Evolutionary conservation across 495 filamentous ascomycete genomes (phyloP).

Genomic region (Xylaria sp.): DNA sequence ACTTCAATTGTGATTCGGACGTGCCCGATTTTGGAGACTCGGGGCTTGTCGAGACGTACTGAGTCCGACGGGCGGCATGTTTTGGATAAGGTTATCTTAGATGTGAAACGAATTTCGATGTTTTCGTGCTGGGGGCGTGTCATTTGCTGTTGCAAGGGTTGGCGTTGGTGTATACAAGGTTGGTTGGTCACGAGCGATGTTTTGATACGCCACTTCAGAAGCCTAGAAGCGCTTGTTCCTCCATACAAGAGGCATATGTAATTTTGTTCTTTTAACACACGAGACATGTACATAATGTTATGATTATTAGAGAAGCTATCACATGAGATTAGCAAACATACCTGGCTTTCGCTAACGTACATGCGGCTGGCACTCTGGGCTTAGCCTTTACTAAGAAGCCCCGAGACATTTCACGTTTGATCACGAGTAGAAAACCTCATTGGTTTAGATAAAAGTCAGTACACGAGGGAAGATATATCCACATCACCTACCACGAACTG

Average conservation of each 20-base stretch:
- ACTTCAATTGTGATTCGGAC: slow-evolving; percentile 73
- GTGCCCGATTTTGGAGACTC: slow-evolving; percentile 74
- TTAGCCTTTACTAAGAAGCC: not conserved
- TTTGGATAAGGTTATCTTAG: not conserved
- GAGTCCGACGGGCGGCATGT: slow-evolving; percentile 4
- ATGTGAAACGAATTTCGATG: not conserved
- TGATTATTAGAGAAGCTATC: not conserved
- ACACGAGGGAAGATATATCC: not conserved
- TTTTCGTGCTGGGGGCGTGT: not conserved
- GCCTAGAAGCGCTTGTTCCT: not conserved
- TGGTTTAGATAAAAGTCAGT: not conserved
- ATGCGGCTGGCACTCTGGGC: not conserved
- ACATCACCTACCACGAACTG: not conserved
- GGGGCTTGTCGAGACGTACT: slow-evolving; percentile 38
- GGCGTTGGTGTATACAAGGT: slow-evolving; percentile 13
- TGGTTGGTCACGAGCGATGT: slow-evolving; percentile 9
- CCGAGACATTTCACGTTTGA: not conserved
- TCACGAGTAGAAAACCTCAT: not conserved
- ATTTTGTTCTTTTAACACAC: not conserved
- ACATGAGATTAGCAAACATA: not conserved
- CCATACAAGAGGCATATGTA: not conserved
- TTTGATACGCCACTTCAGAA: not conserved
- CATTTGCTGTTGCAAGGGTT: not conserved
- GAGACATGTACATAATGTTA: not conserved
- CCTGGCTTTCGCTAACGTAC: not conserved